These are phyloP conservation scores for Mycosphaerella arachidis DNA, from an alignment of 2,329 filamentous ascomycete species.

Conservation along the genomic window DNA sequence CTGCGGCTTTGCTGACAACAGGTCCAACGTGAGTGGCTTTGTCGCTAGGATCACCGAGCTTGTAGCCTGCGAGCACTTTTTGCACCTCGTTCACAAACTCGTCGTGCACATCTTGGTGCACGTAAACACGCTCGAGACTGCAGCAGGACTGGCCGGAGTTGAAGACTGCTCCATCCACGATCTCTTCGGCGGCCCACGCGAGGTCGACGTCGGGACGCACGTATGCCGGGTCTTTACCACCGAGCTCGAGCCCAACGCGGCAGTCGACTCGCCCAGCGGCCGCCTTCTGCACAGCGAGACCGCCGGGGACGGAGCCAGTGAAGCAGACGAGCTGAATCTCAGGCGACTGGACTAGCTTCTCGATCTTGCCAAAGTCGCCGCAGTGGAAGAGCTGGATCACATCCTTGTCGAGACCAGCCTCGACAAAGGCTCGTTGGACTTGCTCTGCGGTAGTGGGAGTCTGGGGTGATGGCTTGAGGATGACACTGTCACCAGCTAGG, in stretches of 20 bases:
- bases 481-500: conserved; percentile 82
- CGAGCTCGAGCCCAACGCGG: conserved; percentile 82
- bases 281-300: conserved; percentile 77
- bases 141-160: conserved; percentile 99
- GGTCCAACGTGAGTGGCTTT: conserved; percentile 78
- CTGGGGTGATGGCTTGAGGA: conserved; percentile 91
- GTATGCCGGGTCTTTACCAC: conserved; percentile 93
- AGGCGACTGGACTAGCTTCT: conserved; percentile 71
- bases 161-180: conserved; percentile 93
- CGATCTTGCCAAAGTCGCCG: conserved; percentile 71
- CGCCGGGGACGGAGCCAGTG: conserved; percentile 85
- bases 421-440: conserved; percentile 67
- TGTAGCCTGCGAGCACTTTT: conserved; percentile 72
- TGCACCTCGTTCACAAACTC: conserved; percentile 74
- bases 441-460: conserved; percentile 90
- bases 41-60: conserved; percentile 81
- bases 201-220: conserved; percentile 80
- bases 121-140: conserved; percentile 85
- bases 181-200: conserved; percentile 86
- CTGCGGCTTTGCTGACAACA: conserved; percentile 76
- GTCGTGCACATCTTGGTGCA: conserved; percentile 79
- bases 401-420: conserved; percentile 75
- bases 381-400: conserved; percentile 92
- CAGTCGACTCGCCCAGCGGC: conserved; percentile 75
- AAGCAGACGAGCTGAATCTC: conserved; percentile 81